Evolutionary conservation across 2,329 filamentous ascomycete species (phyloP).

Genomic region (Cercospora citrullina): DNA sequence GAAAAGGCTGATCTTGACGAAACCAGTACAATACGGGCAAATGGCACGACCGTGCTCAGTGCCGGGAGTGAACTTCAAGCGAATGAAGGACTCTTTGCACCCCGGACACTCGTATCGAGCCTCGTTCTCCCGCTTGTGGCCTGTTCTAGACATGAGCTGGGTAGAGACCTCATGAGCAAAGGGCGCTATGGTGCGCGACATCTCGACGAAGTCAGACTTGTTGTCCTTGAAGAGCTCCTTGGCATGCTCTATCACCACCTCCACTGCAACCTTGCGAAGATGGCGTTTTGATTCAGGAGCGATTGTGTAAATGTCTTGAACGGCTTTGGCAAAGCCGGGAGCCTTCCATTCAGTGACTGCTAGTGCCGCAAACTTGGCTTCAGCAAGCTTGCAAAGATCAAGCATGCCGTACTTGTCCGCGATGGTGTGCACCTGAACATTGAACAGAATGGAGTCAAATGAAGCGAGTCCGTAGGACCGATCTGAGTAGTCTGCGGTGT

Average conservation of each 20-base stretch:
- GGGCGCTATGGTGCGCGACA: not conserved
- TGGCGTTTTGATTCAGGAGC: not conserved
- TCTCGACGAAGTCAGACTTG: not conserved
- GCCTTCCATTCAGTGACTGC: not conserved
- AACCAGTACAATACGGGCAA: too few relatives aligned
- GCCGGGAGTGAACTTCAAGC: too few relatives aligned
- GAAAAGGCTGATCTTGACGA: too few relatives aligned
- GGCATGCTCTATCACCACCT: not conserved
- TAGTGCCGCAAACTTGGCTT: conserved; percentile 1
- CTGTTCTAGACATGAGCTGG: not conserved
- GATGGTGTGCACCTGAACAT: conserved; percentile 5
- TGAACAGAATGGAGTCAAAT: too few relatives aligned
- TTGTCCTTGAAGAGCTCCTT: not conserved
- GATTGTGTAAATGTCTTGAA: conserved; percentile 6
- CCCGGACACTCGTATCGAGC: not conserved
- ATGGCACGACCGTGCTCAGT: too few relatives aligned
- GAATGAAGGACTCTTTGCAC: too few relatives aligned
- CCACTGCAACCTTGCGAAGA: not conserved
- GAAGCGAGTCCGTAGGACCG: too few relatives aligned
- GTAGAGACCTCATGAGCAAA: not conserved
- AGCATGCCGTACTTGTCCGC: conserved; percentile 14
- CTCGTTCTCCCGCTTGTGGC: not conserved
- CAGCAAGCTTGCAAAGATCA: not conserved
- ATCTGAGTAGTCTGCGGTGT: conserved; percentile 12
- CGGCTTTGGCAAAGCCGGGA: conserved; percentile 1